Evolutionary conservation across 805 yeast species (phyloP).

Genomic region (Candida pseudofarinosa): DNA sequence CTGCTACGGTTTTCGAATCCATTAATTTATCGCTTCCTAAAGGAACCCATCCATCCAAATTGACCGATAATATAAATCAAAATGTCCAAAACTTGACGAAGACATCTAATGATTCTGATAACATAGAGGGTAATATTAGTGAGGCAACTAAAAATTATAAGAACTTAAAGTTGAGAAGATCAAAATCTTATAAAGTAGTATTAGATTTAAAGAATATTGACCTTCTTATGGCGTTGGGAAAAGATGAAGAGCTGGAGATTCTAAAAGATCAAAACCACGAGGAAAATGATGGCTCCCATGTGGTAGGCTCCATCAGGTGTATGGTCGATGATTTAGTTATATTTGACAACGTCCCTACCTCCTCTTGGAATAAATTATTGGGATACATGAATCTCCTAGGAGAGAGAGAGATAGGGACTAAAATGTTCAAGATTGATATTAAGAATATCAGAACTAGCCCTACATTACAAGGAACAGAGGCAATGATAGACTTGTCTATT

Average conservation of each 20-base stretch:
- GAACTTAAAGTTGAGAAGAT: constrained; percentile 60
- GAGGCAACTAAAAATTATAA: constrained; percentile 29
- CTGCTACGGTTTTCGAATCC: constrained; percentile 72
- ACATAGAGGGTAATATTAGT: constrained; percentile 19
- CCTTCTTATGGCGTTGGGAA: constrained; percentile 29
- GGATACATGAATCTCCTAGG: constrained; percentile 67
- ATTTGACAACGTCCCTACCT: constrained; percentile 74
- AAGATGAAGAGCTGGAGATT: neutral
- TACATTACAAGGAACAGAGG: constrained; percentile 63
- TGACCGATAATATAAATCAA: constrained; percentile 54
- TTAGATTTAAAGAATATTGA: constrained; percentile 54
- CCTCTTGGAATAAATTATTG: constrained; percentile 86
- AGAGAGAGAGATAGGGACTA: constrained; percentile 63
- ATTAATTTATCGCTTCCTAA: constrained; percentile 63
- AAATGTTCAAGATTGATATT: constrained; percentile 54
- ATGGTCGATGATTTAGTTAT: constrained; percentile 54
- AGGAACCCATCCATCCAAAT: constrained; percentile 39
- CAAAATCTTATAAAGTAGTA: constrained; percentile 54
- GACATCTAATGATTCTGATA: constrained; percentile 5
- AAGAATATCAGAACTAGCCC: constrained; percentile 63
- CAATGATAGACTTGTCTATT: constrained; percentile 48
- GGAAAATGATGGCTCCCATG: constrained; percentile 40
- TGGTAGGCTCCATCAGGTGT: constrained; percentile 47
- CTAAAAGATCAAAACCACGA: neutral
- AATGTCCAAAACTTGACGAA: constrained; percentile 22